Conservation (phyloP, 805 yeast species). For the Wickerhamiella cacticola region DNA sequence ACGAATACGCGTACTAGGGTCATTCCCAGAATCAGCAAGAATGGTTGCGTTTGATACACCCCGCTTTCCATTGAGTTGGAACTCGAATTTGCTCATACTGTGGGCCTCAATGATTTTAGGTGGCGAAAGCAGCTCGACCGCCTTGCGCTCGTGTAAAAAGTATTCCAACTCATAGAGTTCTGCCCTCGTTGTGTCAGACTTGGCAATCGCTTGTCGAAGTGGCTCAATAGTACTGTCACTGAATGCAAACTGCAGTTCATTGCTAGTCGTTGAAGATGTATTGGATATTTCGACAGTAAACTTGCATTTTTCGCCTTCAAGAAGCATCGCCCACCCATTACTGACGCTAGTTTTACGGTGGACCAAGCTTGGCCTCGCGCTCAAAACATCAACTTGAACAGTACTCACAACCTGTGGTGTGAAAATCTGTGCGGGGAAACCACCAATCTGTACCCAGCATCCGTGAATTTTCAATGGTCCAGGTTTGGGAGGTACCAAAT, state of each 20-base stretch:
- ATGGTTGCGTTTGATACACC: conserved; percentile 58
- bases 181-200: conserved; percentile 38
- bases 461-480: conserved; percentile 44
- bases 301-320: conserved; percentile 59
- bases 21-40: conserved; percentile 36
- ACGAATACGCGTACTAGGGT: conserved; percentile 39
- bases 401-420: background rate
- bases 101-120: conserved; percentile 26
- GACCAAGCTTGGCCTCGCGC: conserved; percentile 51
- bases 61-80: conserved; percentile 58
- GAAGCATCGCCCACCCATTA: conserved; percentile 58
- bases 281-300: conserved; percentile 47
- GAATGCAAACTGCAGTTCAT: conserved; percentile 47
- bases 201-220: conserved; percentile 40
- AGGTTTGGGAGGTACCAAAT: conserved; percentile 28
- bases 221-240: conserved; percentile 65
- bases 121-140: conserved; percentile 37
- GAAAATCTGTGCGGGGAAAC: conserved; percentile 38
- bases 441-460: conserved; percentile 38
- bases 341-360: conserved; percentile 41
- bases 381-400: conserved; percentile 21
- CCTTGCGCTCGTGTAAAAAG: conserved; percentile 44
- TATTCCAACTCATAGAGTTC: conserved; percentile 70
- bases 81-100: conserved; percentile 36
- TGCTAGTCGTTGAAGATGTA: conserved; percentile 43